Evolutionary conservation across 805 yeast species (phyloP), one percentile per base, ranked within the genome.

Genomic region (Cyberlindnera samutprakarnensis): DNA sequence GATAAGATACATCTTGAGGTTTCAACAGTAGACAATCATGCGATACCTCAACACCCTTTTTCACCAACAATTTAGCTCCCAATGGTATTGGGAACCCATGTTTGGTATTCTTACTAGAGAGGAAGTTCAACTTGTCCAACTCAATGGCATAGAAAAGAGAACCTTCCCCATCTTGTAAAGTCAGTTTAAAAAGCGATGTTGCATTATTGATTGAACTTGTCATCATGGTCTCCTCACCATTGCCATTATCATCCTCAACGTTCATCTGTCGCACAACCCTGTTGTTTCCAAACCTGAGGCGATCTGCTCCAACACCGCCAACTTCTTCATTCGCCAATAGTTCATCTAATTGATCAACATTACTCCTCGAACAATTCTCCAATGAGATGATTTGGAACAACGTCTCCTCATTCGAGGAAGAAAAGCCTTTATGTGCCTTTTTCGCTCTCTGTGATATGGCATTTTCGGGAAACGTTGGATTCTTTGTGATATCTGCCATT

Each of bases 61-160:
- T 64, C 2, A 80, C 59, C 9, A 74, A 45, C n/a, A 79, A 28
- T 36, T 72, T 71, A 0, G 80, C 71, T 0, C 87, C 90, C 29
- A 76, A 46, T 27, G 66, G 66, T 2, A 64, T 67, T 15, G 68
- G 68, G 36, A 41, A 44, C 25, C 49, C 56, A 14, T 42, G 37
- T 37, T 47, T 23, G 44, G 47, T 29, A 32, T 36, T 30, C 34
- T 40, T 33, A 5, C 38, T 20, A 32, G 56, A 33, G 34, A 76
- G 47, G 54, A 78, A 77, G 1, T 62, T 52, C 23, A 80, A 44
- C 23, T 70, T 68, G 31, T 70, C 73, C 13, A 63, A 40, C 44
- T 79, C 87, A 26, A 76, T 62, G 0, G 75, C 92, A 47, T 64
- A 78, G 34, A 70, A 62, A 13, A 68, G 49, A 27, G 68, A 66